phyloP scores from a whole-genome alignment of 345 rosid species.

The Salix exigua region DNA sequence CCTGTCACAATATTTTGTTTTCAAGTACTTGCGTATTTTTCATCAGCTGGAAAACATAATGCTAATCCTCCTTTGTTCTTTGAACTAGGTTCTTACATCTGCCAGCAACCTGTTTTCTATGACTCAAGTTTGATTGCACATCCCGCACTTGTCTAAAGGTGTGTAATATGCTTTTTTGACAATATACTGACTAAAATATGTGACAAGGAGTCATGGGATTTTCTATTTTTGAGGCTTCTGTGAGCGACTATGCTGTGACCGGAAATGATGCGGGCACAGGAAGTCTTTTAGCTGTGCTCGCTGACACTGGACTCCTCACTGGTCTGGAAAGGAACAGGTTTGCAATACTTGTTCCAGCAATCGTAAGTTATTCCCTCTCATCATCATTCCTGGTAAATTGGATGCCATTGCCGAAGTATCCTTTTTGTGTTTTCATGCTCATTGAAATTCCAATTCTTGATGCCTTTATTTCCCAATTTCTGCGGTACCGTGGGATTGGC shows the following conservation, averaged over 20 bases:
- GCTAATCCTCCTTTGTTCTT: too few species aligned
- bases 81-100: too few species aligned
- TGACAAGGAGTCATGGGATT: constrained; percentile 6
- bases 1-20: not conserved
- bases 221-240: constrained; percentile 66
- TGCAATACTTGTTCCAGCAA: not conserved
- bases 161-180: too few species aligned
- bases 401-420: not conserved
- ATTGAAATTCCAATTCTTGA: constrained; percentile 4
- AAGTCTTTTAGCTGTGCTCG: constrained; percentile 41
- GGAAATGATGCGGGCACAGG: constrained; percentile 86
- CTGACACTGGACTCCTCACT: constrained; percentile 70
- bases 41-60: too few species aligned
- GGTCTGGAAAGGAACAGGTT: constrained; percentile 91
- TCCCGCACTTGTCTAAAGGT: too few species aligned
- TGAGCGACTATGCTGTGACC: constrained; percentile 90
- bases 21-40: too few species aligned
- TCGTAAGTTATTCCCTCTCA: not conserved
- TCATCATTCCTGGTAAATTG: not conserved
- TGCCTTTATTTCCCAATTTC: not conserved
- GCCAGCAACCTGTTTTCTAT: too few species aligned
- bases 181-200: too few species aligned
- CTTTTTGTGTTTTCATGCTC: not conserved
- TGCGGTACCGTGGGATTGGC: constrained; percentile 84
- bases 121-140: too few species aligned